Conservation (phyloP, 176 grass and related monocot species). For the Avena insularis region DNA sequence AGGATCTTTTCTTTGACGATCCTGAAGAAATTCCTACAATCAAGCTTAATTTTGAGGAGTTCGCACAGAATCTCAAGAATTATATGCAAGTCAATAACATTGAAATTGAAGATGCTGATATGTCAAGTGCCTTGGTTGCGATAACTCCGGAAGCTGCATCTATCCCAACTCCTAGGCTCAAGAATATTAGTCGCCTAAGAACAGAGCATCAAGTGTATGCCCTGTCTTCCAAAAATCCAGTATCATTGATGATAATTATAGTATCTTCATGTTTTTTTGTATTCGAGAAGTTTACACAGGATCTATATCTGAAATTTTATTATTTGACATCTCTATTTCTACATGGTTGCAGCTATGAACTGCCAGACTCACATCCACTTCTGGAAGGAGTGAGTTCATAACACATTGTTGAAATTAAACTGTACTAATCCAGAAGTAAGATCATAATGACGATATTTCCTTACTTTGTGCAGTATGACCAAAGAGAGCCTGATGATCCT, state of each 20-base stretch:
- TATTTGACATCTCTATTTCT: neutral
- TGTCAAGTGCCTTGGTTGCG: slow-evolving; percentile 75
- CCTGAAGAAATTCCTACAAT: slow-evolving; percentile 84
- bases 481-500: slow-evolving; percentile 76
- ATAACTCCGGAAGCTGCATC: slow-evolving; percentile 74
- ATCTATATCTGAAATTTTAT: too few species aligned
- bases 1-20: slow-evolving; percentile 79
- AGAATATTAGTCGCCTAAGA: slow-evolving; percentile 85
- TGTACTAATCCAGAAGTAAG: neutral
- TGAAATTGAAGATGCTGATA: slow-evolving; percentile 68
- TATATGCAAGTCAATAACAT: slow-evolving; percentile 80
- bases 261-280: neutral
- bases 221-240: slow-evolving; percentile 8
- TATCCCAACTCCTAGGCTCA: slow-evolving; percentile 81
- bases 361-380: slow-evolving; percentile 63
- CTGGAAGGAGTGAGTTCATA: slow-evolving; percentile 62
- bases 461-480: slow-evolving; percentile 55
- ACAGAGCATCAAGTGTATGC: slow-evolving; percentile 96
- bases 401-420: neutral
- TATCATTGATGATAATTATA: slow-evolving; percentile 11
- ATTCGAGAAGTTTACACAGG: neutral
- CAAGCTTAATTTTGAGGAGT: slow-evolving; percentile 79
- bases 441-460: slow-evolving; percentile 31
- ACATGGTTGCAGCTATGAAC: slow-evolving; percentile 66
- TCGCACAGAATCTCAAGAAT: slow-evolving; percentile 78